These are phyloP conservation scores for Trichoderma citrinoviride DNA, from an alignment of 2,329 filamentous ascomycete species.

Conservation along the genomic window DNA sequence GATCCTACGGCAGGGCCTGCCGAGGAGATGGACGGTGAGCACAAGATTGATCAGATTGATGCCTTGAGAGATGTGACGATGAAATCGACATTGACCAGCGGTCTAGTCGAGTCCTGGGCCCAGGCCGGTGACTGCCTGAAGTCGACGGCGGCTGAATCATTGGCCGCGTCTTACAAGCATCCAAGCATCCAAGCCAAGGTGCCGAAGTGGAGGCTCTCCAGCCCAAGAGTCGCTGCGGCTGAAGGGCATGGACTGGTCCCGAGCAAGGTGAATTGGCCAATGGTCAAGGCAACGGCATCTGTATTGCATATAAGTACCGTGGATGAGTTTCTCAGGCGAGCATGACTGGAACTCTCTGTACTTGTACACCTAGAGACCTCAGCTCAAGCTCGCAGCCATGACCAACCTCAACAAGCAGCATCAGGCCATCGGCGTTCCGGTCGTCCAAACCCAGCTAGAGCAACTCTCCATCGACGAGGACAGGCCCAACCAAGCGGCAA, in stretches of 20 bases:
- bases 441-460: neutral
- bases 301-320: constrained; percentile 12
- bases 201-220: constrained; percentile 4
- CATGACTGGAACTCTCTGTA: neutral
- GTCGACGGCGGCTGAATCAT: neutral
- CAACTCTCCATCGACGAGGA: constrained; percentile 1
- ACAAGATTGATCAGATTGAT: neutral
- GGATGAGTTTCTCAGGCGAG: neutral
- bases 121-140: neutral
- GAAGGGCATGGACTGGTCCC: neutral
- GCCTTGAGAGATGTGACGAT: neutral
- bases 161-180: neutral
- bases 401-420: constrained; percentile 6
- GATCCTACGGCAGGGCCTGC: neutral
- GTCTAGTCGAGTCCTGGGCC: neutral
- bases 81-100: neutral
- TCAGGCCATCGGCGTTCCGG: neutral
- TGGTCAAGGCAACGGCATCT: neutral
- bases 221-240: neutral
- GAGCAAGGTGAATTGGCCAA: no score
- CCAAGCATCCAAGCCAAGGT: neutral
- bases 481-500: neutral
- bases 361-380: neutral
- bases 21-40: neutral
- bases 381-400: neutral